phyloP scores from a whole-genome alignment of 345 rosid species.

The Citrus australasica region DNA sequence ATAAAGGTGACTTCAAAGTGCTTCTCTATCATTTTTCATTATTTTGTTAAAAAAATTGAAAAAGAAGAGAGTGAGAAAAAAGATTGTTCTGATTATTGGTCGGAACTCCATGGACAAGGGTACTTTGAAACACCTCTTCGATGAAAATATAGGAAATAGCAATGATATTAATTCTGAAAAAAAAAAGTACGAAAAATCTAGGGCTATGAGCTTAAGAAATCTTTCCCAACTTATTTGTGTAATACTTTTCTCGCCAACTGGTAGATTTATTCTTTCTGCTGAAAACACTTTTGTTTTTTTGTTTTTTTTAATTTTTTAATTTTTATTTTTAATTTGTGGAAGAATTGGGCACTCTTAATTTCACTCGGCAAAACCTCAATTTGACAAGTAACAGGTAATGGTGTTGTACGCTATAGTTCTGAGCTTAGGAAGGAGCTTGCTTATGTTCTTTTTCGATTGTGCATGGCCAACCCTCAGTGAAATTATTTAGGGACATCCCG shows the following conservation, averaged over 20 bases:
- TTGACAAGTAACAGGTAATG: not conserved
- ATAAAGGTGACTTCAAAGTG: constrained; percentile 28
- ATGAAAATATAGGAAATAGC: not conserved
- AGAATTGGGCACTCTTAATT: not conserved
- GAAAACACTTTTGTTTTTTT: too few relatives aligned
- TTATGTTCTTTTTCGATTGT: constrained; percentile 6
- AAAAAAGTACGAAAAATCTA: not conserved
- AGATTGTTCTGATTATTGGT: too few relatives aligned
- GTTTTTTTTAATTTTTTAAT: too few relatives aligned
- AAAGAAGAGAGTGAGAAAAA: too few relatives aligned
- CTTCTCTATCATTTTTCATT: not conserved
- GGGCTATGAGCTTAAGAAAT: not conserved
- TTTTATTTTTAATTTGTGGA: not conserved
- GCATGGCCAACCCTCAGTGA: not conserved
- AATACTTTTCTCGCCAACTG: not conserved
- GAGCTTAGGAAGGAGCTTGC: constrained; percentile 9
- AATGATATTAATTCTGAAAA: too few relatives aligned
- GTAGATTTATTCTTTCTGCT: not conserved
- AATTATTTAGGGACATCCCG: constrained; percentile 45
- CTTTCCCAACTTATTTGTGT: not conserved
- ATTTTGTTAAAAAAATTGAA: not conserved
- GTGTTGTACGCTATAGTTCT: not conserved
- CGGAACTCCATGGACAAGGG: not conserved
- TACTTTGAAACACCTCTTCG: not conserved
- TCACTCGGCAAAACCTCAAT: not conserved